Conservation (phyloP, 2,329 filamentous ascomycete species). For the Calonectria pauciramosa region DNA sequence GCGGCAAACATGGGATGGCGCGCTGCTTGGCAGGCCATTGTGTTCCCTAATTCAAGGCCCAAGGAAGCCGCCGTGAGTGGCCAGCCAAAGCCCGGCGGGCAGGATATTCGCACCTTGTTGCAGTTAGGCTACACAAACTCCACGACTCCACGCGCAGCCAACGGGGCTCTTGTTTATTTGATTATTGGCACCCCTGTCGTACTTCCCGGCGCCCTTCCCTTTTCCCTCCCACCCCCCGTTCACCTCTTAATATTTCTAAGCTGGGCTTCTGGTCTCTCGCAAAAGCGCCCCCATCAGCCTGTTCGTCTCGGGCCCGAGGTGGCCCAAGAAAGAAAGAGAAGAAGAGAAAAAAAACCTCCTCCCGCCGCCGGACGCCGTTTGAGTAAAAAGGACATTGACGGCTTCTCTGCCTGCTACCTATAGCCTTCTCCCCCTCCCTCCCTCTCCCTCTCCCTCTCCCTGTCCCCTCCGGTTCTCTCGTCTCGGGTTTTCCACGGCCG, state of each 20-base stretch:
- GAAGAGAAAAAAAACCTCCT: background rate
- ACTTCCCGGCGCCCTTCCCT: background rate
- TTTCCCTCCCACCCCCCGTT: background rate
- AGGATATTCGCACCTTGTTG: slow-evolving; percentile 11
- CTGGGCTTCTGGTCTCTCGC: background rate
- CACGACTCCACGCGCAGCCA: background rate
- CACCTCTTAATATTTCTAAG: slow-evolving; percentile 9
- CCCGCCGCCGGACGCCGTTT: background rate
- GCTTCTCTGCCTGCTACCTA: background rate
- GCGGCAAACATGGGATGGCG: slow-evolving; percentile 1
- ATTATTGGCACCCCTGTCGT: background rate
- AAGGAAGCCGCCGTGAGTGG: background rate
- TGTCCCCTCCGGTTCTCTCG: too few species aligned
- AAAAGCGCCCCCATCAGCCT: background rate
- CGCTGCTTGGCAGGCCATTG: background rate
- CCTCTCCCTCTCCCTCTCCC: too few species aligned
- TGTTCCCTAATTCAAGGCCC: background rate
- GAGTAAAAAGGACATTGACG: background rate
- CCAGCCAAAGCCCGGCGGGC: background rate
- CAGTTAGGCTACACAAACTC: background rate
- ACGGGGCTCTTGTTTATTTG: background rate
- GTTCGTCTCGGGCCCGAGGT: background rate
- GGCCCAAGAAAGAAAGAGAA: background rate
- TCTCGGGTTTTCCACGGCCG: background rate
- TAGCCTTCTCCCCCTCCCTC: background rate